Percentiles rank a stretch among this genome's conserved stretches.
Evolutionary conservation across 805 yeast species (phyloP).

Genomic region (Candida xyloterini): DNA sequence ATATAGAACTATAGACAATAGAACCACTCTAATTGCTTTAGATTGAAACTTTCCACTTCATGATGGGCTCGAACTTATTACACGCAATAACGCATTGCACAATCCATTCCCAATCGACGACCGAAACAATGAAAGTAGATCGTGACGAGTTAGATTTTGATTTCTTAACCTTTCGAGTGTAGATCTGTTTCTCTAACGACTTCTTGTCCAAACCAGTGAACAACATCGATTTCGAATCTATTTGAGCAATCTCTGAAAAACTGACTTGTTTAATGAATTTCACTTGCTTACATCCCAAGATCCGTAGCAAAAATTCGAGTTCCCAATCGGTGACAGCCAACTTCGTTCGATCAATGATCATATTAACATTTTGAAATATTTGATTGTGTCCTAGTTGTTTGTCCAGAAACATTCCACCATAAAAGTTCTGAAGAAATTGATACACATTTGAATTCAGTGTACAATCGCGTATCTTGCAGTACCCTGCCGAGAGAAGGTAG

Average conservation of each 20-base stretch:
- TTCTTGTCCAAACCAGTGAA: constrained; percentile 13
- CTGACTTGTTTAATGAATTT: constrained; percentile 5
- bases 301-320: constrained; percentile 9
- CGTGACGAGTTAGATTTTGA: not conserved
- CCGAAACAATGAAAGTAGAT: constrained; percentile 18
- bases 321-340: constrained; percentile 8
- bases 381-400: constrained; percentile 44
- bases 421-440: constrained; percentile 39
- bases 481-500: constrained; percentile 73
- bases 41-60: constrained; percentile 24
- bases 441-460: constrained; percentile 46
- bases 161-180: not conserved
- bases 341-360: constrained; percentile 34
- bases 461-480: constrained; percentile 40
- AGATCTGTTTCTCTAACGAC: constrained; percentile 2
- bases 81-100: constrained; percentile 53
- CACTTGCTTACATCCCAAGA: constrained; percentile 13
- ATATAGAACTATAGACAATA: not conserved
- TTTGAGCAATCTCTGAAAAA: constrained; percentile 1
- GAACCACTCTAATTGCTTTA: not conserved
- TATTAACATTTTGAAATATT: constrained; percentile 32
- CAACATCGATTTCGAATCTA: constrained; percentile 1
- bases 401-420: constrained; percentile 29
- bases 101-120: constrained; percentile 64
- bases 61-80: constrained; percentile 14